Conservation (phyloP, 495 filamentous ascomycete genomes). For the Aspergillus wentii region DNA sequence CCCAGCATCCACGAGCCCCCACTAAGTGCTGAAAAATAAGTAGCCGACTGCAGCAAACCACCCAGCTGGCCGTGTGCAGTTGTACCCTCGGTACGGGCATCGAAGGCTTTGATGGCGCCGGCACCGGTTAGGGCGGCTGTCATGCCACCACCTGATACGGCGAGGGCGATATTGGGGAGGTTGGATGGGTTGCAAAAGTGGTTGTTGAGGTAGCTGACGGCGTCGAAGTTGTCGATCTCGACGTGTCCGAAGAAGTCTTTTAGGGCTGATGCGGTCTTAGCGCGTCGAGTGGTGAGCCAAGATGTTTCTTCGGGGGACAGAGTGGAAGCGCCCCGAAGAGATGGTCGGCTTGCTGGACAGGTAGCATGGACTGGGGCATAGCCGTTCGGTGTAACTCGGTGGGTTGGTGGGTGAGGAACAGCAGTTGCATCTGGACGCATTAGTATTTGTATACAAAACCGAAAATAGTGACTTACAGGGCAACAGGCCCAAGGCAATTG, state of each 20-base stretch:
- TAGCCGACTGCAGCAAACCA: slow-evolving; percentile 70
- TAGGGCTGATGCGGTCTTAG: slow-evolving; percentile 54
- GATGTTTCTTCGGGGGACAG: slow-evolving; percentile 57
- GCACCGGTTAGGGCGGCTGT: slow-evolving; percentile 73
- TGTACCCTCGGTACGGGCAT: slow-evolving; percentile 59
- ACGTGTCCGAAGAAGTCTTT: slow-evolving; percentile 58
- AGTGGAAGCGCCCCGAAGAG: slow-evolving; percentile 39
- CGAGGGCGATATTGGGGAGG: slow-evolving; percentile 51
- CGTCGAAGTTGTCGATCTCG: slow-evolving; percentile 69
- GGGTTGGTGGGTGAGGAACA: no score
- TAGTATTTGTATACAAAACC: no score
- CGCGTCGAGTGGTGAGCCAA: slow-evolving; percentile 50
- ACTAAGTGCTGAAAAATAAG: slow-evolving; percentile 72
- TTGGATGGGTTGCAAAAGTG: slow-evolving; percentile 37
- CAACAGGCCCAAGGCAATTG: no score
- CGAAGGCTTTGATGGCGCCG: slow-evolving; percentile 72
- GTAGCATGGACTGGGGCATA: slow-evolving; percentile 23
- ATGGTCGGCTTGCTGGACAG: slow-evolving; percentile 32
- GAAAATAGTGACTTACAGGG: no score
- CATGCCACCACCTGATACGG: slow-evolving; percentile 59
- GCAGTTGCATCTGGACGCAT: no score
- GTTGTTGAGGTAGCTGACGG: slow-evolving; percentile 54
- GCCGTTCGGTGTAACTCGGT: slow-evolving; percentile 28
- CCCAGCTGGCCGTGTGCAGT: slow-evolving; percentile 64
- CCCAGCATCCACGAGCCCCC: slow-evolving; percentile 80